Conservation (phyloP, 75 land plant genomes). For the Pseudotsuga menziesii region DNA sequence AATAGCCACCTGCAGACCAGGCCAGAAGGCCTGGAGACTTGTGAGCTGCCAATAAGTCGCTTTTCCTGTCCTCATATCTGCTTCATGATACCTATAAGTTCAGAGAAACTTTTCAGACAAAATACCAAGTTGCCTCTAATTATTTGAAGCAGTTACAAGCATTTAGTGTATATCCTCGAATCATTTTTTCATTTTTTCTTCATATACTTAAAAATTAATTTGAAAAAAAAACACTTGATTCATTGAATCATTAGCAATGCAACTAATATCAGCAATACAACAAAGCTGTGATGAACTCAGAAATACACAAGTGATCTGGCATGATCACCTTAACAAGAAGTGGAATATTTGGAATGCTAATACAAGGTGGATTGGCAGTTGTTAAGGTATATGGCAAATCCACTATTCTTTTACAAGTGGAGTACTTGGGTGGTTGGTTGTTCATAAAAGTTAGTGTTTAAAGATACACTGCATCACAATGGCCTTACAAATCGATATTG, state of each 20-base stretch:
- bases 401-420: no score
- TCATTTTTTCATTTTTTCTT: not conserved
- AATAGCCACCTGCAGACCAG: constrained; percentile 65
- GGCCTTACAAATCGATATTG: no score
- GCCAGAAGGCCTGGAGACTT: constrained; percentile 97
- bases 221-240: not conserved
- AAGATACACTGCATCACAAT: no score
- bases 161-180: not conserved
- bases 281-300: not conserved
- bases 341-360: no score
- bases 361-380: no score
- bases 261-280: not conserved
- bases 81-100: constrained; percentile 75
- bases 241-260: not conserved
- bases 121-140: not conserved
- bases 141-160: not conserved
- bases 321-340: no score
- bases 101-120: not conserved
- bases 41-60: constrained; percentile 95
- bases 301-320: no score
- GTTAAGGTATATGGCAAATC: no score
- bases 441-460: no score
- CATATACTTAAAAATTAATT: not conserved
- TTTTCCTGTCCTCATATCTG: constrained; percentile 87
- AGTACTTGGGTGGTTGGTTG: no score